phyloP scores from a whole-genome alignment of 129 eudicot species.

The Deinandra increscens region DNA sequence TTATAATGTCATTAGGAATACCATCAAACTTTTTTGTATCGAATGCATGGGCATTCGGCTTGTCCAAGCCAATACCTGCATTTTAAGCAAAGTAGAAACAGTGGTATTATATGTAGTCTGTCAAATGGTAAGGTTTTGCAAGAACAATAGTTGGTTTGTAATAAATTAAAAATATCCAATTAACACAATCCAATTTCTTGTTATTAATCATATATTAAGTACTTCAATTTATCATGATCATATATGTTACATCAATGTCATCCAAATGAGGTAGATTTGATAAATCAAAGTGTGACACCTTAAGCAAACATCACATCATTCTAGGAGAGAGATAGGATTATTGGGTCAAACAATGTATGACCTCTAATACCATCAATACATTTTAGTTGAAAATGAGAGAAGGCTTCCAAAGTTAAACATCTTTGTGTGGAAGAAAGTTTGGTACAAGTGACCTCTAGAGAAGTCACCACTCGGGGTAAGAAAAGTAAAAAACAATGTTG shows the following conservation, averaged over 20 bases:
- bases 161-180: too few species aligned
- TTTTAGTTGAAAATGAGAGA: neutral
- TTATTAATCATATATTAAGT: neutral
- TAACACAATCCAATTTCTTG: too few species aligned
- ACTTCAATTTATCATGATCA: neutral
- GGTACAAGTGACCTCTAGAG: neutral
- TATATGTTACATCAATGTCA: neutral
- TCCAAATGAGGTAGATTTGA: constrained; percentile 2
- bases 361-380: neutral
- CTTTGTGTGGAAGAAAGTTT: neutral
- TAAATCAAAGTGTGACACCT: neutral
- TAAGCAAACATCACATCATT: neutral
- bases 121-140: neutral
- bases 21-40: constrained; percentile 90
- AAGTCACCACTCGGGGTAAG: neutral
- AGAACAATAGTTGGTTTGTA: neutral
- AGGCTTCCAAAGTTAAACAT: neutral
- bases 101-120: neutral
- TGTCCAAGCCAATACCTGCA: constrained; percentile 80
- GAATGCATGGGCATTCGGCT: constrained; percentile 88
- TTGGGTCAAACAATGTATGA: neutral
- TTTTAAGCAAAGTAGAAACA: neutral
- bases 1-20: constrained; percentile 50
- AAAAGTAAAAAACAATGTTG: neutral
- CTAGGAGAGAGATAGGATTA: too few species aligned